Evolutionary conservation across 306 rosid genomes (phyloP).

Genomic region (Ziziphus jujuba): DNA sequence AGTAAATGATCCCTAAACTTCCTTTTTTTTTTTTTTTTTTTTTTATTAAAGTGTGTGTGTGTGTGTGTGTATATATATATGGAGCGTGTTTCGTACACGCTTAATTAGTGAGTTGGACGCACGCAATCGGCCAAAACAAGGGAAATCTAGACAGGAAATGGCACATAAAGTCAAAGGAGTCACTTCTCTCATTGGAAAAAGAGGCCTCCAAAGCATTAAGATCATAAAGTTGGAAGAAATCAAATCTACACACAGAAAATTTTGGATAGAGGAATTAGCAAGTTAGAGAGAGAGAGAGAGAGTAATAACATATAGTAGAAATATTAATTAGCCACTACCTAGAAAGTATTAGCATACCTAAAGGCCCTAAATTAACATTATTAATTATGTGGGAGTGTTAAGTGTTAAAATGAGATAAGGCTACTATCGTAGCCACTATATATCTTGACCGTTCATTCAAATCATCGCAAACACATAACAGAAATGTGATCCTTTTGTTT

Average conservation of each 20-base stretch:
- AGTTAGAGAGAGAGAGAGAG: constrained; percentile 13
- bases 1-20: no score
- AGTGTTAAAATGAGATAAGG: constrained; percentile 13
- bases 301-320: not conserved
- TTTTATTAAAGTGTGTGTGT: not conserved
- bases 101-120: constrained; percentile 3
- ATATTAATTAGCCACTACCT: not conserved
- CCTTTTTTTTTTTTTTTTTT: no score
- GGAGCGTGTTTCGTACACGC: constrained; percentile 25
- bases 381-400: constrained; percentile 7
- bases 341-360: constrained; percentile 42
- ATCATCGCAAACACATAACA: no score
- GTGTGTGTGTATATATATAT: not conserved
- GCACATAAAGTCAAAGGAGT: constrained; percentile 49
- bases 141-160: constrained; percentile 21
- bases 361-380: constrained; percentile 34
- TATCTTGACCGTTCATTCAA: constrained; percentile 16
- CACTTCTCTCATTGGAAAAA: constrained; percentile 20
- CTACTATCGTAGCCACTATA: constrained; percentile 32
- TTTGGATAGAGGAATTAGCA: constrained; percentile 31
- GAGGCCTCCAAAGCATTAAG: constrained; percentile 13
- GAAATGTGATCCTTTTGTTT: constrained; percentile 6
- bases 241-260: constrained; percentile 18
- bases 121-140: constrained; percentile 14
- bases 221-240: constrained; percentile 32